Base-by-base conservation (phyloP, 108 stramenopile genomes). In the Nannochloropsis oceanica region DNA sequence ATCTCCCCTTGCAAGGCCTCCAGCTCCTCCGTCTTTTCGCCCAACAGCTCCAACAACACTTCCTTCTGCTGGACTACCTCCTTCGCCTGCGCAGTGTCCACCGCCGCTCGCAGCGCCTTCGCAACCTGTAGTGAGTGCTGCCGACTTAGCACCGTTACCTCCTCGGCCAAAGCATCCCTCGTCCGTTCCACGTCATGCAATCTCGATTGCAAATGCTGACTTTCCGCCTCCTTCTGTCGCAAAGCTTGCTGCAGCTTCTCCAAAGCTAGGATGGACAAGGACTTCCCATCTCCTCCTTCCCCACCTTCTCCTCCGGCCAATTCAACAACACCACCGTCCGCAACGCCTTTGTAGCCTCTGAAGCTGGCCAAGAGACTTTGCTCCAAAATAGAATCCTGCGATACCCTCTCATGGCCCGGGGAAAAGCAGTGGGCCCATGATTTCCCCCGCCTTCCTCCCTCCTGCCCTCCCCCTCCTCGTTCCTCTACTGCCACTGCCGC, bases 11-110 rank as follows among this genome's bases (percentile, higher is more conserved):
- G 83, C 80, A 87, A 26, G n/a, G 83, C 83, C 18, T 87, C 87
- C 11, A 87, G 14, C 34, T 87, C 87, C 27, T 87, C 87, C 24
- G 87, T 84, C 80, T 87, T 87, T 80, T 87, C 87, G 43, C 87
- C 87, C 13, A 87, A 83, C 0, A 87, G 42, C 14, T 87, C 87
- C 87, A 87, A 84, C 80, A 87, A 82, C 27, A 87, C 46, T 79
- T 44, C 46, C 27, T 87, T 87, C 83, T 87, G 80, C 27, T 83
- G 8, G 13, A 27, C 79, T 20, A 86, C 25, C 26, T 83, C 86
- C 43, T 79, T 24, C 13, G 82, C 82, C 82, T 86, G 20, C 26
- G 50, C 0, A 22, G 22, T 43, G 12, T 25, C 34, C 9, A 14
- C n/a, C 24, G 25, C 44, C n/a, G 59, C 18, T 18, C 59, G 5